phyloP scores from a whole-genome alignment of 2,329 filamentous ascomycete species.

The Aureobasidium sp. region DNA sequence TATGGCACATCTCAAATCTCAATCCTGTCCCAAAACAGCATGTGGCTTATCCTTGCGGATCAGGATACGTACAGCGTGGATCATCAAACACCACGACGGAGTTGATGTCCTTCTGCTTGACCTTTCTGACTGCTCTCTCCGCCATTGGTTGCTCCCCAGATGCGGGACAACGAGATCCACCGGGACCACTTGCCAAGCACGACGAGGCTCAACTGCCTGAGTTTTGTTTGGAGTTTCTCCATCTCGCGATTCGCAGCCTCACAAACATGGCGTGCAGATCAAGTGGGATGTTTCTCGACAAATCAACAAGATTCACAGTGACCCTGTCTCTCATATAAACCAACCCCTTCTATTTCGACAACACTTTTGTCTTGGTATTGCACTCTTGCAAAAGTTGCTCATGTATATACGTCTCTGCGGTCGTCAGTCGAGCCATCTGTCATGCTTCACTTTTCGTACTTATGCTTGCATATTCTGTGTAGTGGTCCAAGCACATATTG shows the following conservation, averaged over 20 bases:
- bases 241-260: neutral
- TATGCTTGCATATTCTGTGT: too few species aligned
- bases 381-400: neutral
- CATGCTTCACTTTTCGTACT: too few species aligned
- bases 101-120: neutral
- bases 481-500: too few species aligned
- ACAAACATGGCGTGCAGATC: neutral
- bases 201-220: neutral
- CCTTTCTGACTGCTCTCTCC: neutral
- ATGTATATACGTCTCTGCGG: too few species aligned
- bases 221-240: too few species aligned
- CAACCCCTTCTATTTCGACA: neutral
- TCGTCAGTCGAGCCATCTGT: too few species aligned
- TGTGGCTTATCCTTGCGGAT: neutral
- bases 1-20: neutral
- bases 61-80: neutral
- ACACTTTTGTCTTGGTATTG: neutral
- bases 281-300: too few species aligned
- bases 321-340: neutral
- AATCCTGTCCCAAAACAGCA: neutral
- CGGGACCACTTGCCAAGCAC: neutral
- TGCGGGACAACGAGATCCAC: neutral
- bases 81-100: neutral
- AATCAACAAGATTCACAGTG: neutral
- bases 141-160: constrained; percentile 1